phyloP scores from a whole-genome alignment of 2,329 filamentous ascomycete species.

The Epichloe glyceriae region DNA sequence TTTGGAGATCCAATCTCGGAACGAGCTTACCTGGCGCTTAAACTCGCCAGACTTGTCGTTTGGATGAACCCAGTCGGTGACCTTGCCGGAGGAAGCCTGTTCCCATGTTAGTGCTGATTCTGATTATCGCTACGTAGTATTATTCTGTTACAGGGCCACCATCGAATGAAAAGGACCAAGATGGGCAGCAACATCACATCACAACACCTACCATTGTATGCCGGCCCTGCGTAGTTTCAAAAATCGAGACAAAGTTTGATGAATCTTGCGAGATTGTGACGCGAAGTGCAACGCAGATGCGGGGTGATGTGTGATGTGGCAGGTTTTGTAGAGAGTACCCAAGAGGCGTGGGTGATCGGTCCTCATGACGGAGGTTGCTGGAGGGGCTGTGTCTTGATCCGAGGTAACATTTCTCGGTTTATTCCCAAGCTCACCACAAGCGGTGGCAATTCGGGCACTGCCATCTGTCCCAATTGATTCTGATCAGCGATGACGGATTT shows the following conservation, averaged over 20 bases:
- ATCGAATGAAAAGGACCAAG: neutral
- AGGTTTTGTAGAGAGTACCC: no score
- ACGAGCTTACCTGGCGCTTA: constrained; percentile 74
- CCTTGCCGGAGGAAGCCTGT: constrained; percentile 6
- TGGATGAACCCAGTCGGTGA: constrained; percentile 75
- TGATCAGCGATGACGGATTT: neutral
- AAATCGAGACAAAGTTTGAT: neutral
- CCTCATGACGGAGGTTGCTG: no score
- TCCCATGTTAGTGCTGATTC: neutral
- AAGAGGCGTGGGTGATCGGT: no score
- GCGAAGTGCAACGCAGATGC: neutral
- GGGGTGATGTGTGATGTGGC: neutral
- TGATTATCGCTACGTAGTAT: no score
- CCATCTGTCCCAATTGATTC: no score
- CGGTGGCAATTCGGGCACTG: no score
- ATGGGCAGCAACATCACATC: neutral
- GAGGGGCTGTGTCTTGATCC: no score
- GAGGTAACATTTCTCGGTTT: no score
- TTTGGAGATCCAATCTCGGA: constrained; percentile 67
- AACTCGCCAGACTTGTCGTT: constrained; percentile 78
- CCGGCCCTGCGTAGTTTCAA: neutral
- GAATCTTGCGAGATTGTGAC: neutral
- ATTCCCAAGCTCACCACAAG: no score
- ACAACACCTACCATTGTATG: neutral
- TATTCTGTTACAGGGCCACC: neutral